Conservation (phyloP, 2,329 filamentous ascomycete species). For the Colletotrichum paranaense region DNA sequence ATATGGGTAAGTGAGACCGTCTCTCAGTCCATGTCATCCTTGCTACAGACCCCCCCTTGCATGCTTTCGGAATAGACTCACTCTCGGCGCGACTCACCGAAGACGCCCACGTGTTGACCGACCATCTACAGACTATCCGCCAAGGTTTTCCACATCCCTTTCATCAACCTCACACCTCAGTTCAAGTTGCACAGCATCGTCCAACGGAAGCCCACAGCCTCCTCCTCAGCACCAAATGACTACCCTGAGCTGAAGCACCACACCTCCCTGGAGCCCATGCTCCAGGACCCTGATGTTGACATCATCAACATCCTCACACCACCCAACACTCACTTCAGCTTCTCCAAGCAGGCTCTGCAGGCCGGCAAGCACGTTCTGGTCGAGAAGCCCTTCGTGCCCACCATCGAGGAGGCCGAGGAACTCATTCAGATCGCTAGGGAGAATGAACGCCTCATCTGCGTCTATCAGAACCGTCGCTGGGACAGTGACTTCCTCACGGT, state of each 20-base stretch:
- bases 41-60: background rate
- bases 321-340: constrained; percentile 75
- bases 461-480: constrained; percentile 84
- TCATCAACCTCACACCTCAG: constrained; percentile 72
- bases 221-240: constrained; percentile 78
- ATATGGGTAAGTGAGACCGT: constrained; percentile 56
- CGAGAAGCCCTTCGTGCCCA: constrained; percentile 87
- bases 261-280: constrained; percentile 69
- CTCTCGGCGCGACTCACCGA: background rate
- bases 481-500: constrained; percentile 82
- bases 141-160: constrained; percentile 87
- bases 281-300: constrained; percentile 74
- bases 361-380: constrained; percentile 82
- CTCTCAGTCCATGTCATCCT: constrained; percentile 10
- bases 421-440: constrained; percentile 67
- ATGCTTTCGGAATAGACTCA: constrained; percentile 6
- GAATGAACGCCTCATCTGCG: constrained; percentile 66
- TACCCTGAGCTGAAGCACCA: constrained; percentile 74
- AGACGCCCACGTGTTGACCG: constrained; percentile 30
- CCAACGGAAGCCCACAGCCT: constrained; percentile 75
- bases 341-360: constrained; percentile 73
- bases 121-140: constrained; percentile 63
- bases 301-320: constrained; percentile 79
- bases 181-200: constrained; percentile 80
- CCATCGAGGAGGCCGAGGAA: constrained; percentile 72